Evolutionary conservation across 192 early-diverging fungal species (phyloP), one percentile per base, ranked within the genome.

Genomic region (Lobulomyces angularis): DNA sequence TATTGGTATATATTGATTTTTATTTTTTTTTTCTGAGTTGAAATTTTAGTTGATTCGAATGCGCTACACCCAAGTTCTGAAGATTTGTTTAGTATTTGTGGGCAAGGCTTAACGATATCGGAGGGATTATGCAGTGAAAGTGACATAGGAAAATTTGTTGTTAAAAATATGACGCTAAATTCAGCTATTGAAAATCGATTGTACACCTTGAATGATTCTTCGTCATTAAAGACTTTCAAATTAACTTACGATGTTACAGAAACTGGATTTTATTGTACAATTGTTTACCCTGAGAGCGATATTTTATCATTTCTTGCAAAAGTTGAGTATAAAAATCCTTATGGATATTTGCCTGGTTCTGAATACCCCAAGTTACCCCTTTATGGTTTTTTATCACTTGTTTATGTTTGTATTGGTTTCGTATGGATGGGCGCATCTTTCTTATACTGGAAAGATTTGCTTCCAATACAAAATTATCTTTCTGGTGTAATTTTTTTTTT

Each of bases 391-490:
- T 65, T 89, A 24, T 75, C 74, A 14, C 47, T 86, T 16, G 59
- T 76, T 11, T 97, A 97, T 43, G 50, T 83, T 8, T 27, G 55
- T 8, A 73, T 97, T 38, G 83, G 80, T 11, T 24, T 79, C 3
- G 53, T 64, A 3, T 97, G 94, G 94, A 73, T 77, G 50, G 48
- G 78, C 16, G 60, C 81, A 35, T 82, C 78, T 9, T 84, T 81
- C 38, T 59, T 74, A 25, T 71, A 86, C 51, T 89, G 91, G 84
- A 56, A 66, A 4, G 94, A 95, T 53, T 80, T 97, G 46, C 53
- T 97, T 48, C 79, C 80, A 9, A 74, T 97, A 8, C 94, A 97
- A 64, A 83, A 91, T 54, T 88, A 84, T 55, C 76, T 93, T 8
- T 78, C 83, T 1, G 80, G 71, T 3, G 79, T 93, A 5, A 77